Percentiles rank a stretch among this genome's conserved stretches.
phyloP scores from a whole-genome alignment of 148 eudicot species.

The Gaultheria prostrata region DNA sequence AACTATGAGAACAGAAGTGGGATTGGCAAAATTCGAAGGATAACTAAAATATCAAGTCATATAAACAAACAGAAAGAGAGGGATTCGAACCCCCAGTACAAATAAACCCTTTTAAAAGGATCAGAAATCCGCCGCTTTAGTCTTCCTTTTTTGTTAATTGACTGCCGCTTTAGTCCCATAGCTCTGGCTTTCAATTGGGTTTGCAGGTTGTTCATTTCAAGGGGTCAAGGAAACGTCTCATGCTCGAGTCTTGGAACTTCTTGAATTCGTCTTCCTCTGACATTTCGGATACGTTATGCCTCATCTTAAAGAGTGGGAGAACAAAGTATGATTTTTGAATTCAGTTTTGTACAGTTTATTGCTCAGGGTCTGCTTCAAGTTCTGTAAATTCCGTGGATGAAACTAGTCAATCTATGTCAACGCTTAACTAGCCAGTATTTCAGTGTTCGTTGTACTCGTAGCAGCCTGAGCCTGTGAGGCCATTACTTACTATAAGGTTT shows the following conservation, averaged over 20 bases:
- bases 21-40: not conserved
- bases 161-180: not conserved
- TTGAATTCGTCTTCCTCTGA: conserved; percentile 46
- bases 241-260: conserved; percentile 95
- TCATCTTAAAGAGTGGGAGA: conserved; percentile 77
- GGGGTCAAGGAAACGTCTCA: conserved; percentile 93
- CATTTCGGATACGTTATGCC: conserved; percentile 81
- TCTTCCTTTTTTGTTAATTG: not conserved
- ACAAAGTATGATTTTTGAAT: conserved; percentile 80
- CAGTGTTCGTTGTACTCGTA: not conserved
- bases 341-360: not conserved
- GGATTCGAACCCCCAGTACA: not conserved
- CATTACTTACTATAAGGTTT: not conserved
- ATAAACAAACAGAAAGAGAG: not conserved
- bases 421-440: not conserved
- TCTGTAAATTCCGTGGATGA: not conserved
- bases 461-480: not conserved
- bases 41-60: not conserved
- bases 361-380: not conserved
- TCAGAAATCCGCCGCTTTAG: not conserved
- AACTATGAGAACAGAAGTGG: not conserved
- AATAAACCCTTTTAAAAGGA: not conserved
- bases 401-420: not conserved
- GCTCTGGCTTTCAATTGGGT: conserved; percentile 3
- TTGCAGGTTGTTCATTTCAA: conserved; percentile 89